Conservation (phyloP, 495 filamentous ascomycete genomes). For the Aspergillus homomorphus region DNA sequence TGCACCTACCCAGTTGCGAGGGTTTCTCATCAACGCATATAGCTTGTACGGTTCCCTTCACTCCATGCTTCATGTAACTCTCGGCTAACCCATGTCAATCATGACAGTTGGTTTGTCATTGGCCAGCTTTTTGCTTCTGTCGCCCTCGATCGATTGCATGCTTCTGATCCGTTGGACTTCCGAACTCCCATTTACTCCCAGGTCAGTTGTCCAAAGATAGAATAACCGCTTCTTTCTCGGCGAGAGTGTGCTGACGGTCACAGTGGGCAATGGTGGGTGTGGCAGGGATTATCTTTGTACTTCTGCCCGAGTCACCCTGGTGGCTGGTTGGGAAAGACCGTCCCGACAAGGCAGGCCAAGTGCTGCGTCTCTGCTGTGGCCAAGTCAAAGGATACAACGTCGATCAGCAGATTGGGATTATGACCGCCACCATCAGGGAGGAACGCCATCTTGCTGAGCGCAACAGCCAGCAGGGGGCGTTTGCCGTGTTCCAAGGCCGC, state of each 20-base stretch:
- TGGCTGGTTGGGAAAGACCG: slow-evolving; percentile 39
- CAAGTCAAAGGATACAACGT: slow-evolving; percentile 27
- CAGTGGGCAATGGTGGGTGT: slow-evolving; percentile 37
- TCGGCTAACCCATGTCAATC: slow-evolving; percentile 1
- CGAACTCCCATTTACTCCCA: slow-evolving; percentile 42
- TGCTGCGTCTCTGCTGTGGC: slow-evolving; percentile 29
- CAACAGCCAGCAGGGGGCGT: slow-evolving; percentile 27
- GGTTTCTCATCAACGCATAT: slow-evolving; percentile 41
- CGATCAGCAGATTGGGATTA: slow-evolving; percentile 35
- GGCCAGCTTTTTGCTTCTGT: slow-evolving; percentile 42
- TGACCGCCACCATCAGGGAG: slow-evolving; percentile 28
- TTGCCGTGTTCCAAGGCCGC: slow-evolving; percentile 37
- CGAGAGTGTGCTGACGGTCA: no score
- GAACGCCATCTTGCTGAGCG: slow-evolving; percentile 30
- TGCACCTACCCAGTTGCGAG: slow-evolving; percentile 37
- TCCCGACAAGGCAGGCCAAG: slow-evolving; percentile 29
- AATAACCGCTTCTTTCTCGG: no score
- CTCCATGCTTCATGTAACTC: neutral
- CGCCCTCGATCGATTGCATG: slow-evolving; percentile 30
- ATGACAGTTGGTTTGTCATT: slow-evolving; percentile 40
- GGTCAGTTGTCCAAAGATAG: slow-evolving; percentile 14
- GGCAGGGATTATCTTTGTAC: slow-evolving; percentile 29
- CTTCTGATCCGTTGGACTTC: slow-evolving; percentile 29
- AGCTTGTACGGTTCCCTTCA: slow-evolving; percentile 25
- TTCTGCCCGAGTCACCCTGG: slow-evolving; percentile 36